A percentile compares a stretch with the other conserved stretches of the same genome.
These are phyloP conservation scores for Magnolia kwangsiensis DNA, from an alignment of 164 flowering plant genomes.

Conservation along the genomic window DNA sequence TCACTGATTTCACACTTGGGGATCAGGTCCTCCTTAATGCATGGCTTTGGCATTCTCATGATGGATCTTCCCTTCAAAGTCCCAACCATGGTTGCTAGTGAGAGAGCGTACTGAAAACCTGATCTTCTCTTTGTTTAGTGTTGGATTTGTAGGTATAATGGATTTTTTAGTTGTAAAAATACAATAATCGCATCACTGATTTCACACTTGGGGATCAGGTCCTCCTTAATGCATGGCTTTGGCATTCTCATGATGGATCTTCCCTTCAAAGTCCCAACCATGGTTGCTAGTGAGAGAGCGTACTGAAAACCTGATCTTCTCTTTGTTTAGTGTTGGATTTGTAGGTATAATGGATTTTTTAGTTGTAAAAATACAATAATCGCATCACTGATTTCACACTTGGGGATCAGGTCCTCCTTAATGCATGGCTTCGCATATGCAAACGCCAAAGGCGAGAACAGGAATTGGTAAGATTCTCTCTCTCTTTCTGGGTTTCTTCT, in stretches of 20 bases:
- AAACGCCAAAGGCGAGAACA: constrained; percentile 78
- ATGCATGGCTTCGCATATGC: constrained; percentile 89
- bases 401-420: constrained; percentile 65
- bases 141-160: constrained; percentile 1
- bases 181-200: background rate
- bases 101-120: background rate
- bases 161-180: background rate
- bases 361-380: background rate
- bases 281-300: background rate
- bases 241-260: background rate
- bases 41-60: constrained; percentile 31
- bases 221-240: constrained; percentile 68
- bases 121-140: background rate
- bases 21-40: constrained; percentile 80
- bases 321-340: background rate
- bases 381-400: background rate
- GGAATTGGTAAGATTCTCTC: constrained; percentile 59
- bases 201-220: constrained; percentile 38
- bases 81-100: background rate
- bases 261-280: background rate
- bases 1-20: constrained; percentile 2
- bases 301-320: background rate
- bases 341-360: background rate
- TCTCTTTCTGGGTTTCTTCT: background rate
- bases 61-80: background rate